Evolutionary conservation across 371 early-diverging fungal species (phyloP), one percentile per base, ranked within the genome.

Genomic region (Lichtheimia corymbifera): DNA sequence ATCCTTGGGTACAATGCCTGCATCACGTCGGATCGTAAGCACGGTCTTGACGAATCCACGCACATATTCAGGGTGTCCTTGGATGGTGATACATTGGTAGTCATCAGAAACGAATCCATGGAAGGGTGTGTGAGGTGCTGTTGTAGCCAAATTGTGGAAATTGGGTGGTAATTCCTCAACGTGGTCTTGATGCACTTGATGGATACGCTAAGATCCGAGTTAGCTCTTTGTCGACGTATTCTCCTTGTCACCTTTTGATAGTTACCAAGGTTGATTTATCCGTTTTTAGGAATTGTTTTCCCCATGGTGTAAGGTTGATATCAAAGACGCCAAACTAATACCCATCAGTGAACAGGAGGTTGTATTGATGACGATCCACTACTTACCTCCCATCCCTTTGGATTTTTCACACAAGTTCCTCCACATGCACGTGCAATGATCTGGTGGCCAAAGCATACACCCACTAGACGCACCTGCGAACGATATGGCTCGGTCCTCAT

Each of bases 401-500:
- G 71, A 65, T 86, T 88, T 60, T 79, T 79, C 41, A 59, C 64
- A 17, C 84, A 83, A 14, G 71, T 59, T 5, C 86, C 89, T 20
- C 85, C 87, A 45, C 80, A 66, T 2, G 91, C 91, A 47, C 82
- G 74, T 9, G 88, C 89, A 50, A 92, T 76, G 53, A 90, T 80
- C 72, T 92, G 92, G 56, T 90, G 91, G 15, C 92, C 92, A 72
- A 90, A 92, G 61, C 92, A 92, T 28, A 92, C 68, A 5, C 92
- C 90, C 25, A 88, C 62, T 5, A 77, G 25, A 9, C 50, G 56
- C 20, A 82, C 58, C 4, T 57, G 41, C 18, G 45, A 40, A 18
- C 54, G 27, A 45, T 60, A 51, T 12, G 61, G 66, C 24, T 64
- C 61, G 12, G 57, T 50, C 9, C 61, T 57, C 50, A 61, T 25